Base-by-base conservation (phyloP, 164 flowering plant species). In the Aristolochia fimbriata region DNA sequence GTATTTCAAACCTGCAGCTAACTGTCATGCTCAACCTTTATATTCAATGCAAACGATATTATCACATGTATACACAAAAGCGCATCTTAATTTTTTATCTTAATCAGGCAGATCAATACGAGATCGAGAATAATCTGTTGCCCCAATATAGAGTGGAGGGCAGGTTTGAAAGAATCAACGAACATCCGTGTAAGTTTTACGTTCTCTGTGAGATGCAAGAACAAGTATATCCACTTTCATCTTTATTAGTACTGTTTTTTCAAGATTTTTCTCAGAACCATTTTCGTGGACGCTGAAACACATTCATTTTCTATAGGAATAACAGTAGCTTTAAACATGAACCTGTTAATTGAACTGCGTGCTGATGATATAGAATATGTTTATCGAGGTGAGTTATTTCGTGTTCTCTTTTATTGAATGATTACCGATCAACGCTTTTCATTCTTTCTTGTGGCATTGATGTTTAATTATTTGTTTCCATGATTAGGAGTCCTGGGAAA, bases 281-380 rank as follows among this genome's bases (percentile, higher is more conserved):
- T 72, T 7, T 81, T 72, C 82, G 89, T n/a, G 96, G 77, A 82
- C 77, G 96, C 97, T 53, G 97, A 96, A 65, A 74, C 79, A 60
- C 94, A 75, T 68, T 85, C 97, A 30, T 89, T 93, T 64, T 89
- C 97, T 45, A 83, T 87, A 33, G 98, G 96, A 54, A 76, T 93
- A 55, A 84, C 91, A 51, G 98, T 87, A 83, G 87, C 76, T 67
- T 78, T 90, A 17, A 90, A 84, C 71, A 70, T 97, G 57, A 82
- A 93, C 62, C 76, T 90, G 20, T 65, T 87, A 75, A 71, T 93
- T 67, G 97, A 93, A 74, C 62, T 93, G 61, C 81, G 79, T 48
- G 97, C 97, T 62, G 97, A 90, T 78, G 97, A 93, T 67, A 83
- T 93, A 58, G 95, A 93, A 67, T 93, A 80, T 72, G 97, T 93